Evolutionary conservation across 345 rosid genomes (phyloP).

Genomic region (Trapa bicornis): DNA sequence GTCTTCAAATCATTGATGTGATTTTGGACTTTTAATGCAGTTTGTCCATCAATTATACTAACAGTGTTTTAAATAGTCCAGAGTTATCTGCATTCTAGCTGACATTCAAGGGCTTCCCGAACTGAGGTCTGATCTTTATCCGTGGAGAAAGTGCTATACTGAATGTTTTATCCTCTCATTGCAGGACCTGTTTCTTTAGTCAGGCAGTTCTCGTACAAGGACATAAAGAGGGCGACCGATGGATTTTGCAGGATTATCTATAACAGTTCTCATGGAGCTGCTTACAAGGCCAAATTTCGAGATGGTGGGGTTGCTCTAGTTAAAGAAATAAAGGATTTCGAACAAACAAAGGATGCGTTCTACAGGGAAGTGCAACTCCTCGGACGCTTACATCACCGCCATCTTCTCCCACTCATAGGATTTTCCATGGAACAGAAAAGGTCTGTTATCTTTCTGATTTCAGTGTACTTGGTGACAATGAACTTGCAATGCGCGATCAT

Average conservation of each 20-base stretch:
- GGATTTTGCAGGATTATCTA: slow-evolving; percentile 53
- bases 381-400: slow-evolving; percentile 84
- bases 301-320: slow-evolving; percentile 58
- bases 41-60: neutral
- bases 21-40: neutral
- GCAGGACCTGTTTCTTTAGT: slow-evolving; percentile 49
- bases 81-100: neutral
- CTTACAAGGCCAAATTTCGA: slow-evolving; percentile 64
- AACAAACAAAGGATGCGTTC: slow-evolving; percentile 41
- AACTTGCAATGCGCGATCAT: neutral
- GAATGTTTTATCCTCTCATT: neutral
- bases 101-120: neutral
- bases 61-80: neutral
- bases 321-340: slow-evolving; percentile 46
- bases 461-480: neutral
- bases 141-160: neutral
- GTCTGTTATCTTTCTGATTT: slow-evolving; percentile 16
- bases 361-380: slow-evolving; percentile 57
- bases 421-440: slow-evolving; percentile 63
- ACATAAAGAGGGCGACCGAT: slow-evolving; percentile 62
- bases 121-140: neutral
- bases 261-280: slow-evolving; percentile 45
- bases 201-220: slow-evolving; percentile 51
- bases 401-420: slow-evolving; percentile 75
- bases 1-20: neutral